Evolutionary conservation across 176 grass and related monocot genomes (phyloP), one percentile per base, ranked within the genome.

Genomic region (Oryza meyeriana): DNA sequence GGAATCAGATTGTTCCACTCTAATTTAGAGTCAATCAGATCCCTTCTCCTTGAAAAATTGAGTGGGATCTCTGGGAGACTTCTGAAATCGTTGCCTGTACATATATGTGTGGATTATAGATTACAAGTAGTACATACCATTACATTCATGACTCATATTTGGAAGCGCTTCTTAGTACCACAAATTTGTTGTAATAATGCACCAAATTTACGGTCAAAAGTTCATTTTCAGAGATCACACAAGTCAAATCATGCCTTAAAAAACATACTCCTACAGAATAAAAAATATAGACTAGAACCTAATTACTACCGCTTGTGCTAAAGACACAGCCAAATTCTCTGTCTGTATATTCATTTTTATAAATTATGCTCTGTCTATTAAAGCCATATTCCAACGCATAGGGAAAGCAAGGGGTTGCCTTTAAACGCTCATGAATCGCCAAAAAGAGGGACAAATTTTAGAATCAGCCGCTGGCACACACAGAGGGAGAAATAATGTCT

Each of bases 361-460:
- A 4, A 24, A 10, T 25, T 36, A 8, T n/a, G 0, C 13, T 66
- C 10, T 40, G 67, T 14, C 16, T 42, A 42, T 27, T 71, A 12
- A 71, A 42, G 22, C 5, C 42, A 68, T 45, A 72, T 40, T 71
- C 36, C 31, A 42, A 31, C 10, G 9, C 18, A 58, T 32, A 41
- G 31, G 6, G 36, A 72, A 27, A 34, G 22, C 18, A 20, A 30
- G 32, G 55, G 40, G 0, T 20, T 71, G 31, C 73, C 39, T 57
- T 33, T 32, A 32, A 68, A 63, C 1, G 38, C 36, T 68, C 31
- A 26, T 70, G 39, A 55, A 81, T 76, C 64, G 0, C 10, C 13
- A 81, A 71, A 85, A 74, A 20, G 29, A 11, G 10, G 40, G n/a
- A 55, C 39, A 69, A 6, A 22, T 79, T 42, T 79, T 42, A 40